Percentiles rank a stretch among this genome's conserved stretches.
These are phyloP conservation scores for Annulohypoxylon nitens DNA, from an alignment of 495 filamentous ascomycete genomes.

Conservation along the genomic window DNA sequence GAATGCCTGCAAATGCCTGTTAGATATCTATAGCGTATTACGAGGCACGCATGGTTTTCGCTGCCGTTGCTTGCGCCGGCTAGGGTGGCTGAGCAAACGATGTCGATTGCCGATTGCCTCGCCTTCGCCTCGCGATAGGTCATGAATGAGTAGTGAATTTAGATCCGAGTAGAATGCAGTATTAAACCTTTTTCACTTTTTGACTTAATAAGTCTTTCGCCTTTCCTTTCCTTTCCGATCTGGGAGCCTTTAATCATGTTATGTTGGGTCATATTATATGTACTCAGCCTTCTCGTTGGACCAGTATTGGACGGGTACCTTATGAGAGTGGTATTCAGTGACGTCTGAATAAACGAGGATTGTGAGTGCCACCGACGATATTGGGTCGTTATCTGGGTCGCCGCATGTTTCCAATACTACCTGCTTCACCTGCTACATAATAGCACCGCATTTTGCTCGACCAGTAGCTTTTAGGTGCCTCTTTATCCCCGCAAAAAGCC, in stretches of 20 bases:
- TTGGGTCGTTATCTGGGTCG: constrained; percentile 43
- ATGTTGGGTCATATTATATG: background rate
- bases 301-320: constrained; percentile 7
- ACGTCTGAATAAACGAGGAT: constrained; percentile 45
- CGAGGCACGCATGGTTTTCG: constrained; percentile 13
- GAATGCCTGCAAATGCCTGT: background rate
- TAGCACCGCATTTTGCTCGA: constrained; percentile 26
- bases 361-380: constrained; percentile 41
- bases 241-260: background rate
- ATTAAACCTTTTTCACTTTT: background rate
- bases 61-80: constrained; percentile 28
- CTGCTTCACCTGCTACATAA: constrained; percentile 36
- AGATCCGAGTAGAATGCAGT: background rate
- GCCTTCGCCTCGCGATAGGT: constrained; percentile 1
- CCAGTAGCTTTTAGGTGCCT: constrained; percentile 23
- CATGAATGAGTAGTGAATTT: background rate
- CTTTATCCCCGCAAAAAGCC: constrained; percentile 48
- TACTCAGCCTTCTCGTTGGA: constrained; percentile 10
- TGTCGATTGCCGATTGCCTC: constrained; percentile 5
- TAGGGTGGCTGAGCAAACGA: constrained; percentile 36
- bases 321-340: background rate
- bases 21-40: constrained; percentile 8
- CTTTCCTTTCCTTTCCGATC: background rate
- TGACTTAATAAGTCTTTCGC: background rate
- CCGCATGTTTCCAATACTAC: constrained; percentile 45